Percentiles rank a stretch among this genome's conserved stretches.
These are phyloP conservation scores for Collybiopsis luxurians DNA, from an alignment of 768 basidiomycete species.

Conservation along the genomic window DNA sequence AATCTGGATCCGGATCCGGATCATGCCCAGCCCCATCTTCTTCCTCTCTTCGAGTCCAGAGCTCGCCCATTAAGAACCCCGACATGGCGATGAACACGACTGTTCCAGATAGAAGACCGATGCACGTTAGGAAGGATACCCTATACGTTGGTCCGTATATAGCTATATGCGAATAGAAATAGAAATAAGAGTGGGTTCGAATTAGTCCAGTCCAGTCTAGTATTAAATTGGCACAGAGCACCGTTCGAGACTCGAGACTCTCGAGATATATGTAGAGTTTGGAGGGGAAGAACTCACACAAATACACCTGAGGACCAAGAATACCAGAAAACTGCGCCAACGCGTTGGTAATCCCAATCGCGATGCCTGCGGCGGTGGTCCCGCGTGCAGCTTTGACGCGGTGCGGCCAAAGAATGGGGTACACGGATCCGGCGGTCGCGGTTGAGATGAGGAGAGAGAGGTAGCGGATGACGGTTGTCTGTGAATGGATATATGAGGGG, in stretches of 20 bases:
- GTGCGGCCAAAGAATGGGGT: conserved; percentile 20
- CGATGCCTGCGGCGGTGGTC: conserved; percentile 19
- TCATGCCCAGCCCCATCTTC: too few species aligned
- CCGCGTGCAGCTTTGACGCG: conserved; percentile 19
- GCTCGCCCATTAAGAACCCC: neutral
- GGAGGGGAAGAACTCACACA: neutral
- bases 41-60: conserved; percentile 2
- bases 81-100: conserved; percentile 7
- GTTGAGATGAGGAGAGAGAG: conserved; percentile 18
- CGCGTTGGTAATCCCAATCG: conserved; percentile 19
- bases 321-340: conserved; percentile 18
- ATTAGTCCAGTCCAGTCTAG: too few species aligned
- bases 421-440: conserved; percentile 17
- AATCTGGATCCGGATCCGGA: too few species aligned
- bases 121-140: conserved; percentile 17
- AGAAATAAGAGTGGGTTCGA: too few species aligned
- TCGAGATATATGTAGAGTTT: too few species aligned
- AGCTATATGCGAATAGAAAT: too few species aligned
- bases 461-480: conserved; percentile 14
- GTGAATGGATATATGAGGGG: neutral
- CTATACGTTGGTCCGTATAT: conserved; percentile 7
- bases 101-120: conserved; percentile 13
- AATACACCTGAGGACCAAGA: conserved; percentile 19
- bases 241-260: too few species aligned
- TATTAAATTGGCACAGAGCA: too few species aligned